Conservation (phyloP, 208 protist species). For the Porcisia hertigi region DNA sequence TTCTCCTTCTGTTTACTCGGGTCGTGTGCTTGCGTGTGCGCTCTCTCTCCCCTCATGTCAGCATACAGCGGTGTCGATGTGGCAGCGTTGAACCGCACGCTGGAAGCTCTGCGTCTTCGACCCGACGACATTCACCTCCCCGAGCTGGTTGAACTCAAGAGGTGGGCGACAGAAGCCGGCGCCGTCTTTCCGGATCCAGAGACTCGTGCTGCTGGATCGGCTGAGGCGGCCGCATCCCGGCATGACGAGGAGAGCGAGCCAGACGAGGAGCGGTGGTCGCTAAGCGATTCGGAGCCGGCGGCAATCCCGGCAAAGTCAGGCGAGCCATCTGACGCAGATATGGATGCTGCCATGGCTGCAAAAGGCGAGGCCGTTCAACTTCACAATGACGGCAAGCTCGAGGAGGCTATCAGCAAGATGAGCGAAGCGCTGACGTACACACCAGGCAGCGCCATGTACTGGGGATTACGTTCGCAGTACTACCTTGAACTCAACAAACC, state of each 20-base stretch:
- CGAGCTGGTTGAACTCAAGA: slow-evolving; percentile 39
- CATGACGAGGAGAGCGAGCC: slow-evolving; percentile 41
- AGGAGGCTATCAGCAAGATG: slow-evolving; percentile 62
- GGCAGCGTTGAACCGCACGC: slow-evolving; percentile 39
- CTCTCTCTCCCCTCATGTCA: slow-evolving; percentile 25
- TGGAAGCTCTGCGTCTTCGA: slow-evolving; percentile 31
- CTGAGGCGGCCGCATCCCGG: background rate
- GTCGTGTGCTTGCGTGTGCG: too few species aligned
- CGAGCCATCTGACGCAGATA: slow-evolving; percentile 54
- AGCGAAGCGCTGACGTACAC: slow-evolving; percentile 56
- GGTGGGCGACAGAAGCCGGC: slow-evolving; percentile 37
- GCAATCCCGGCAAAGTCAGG: slow-evolving; percentile 27
- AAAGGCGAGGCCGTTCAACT: slow-evolving; percentile 66
- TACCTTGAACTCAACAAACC: slow-evolving; percentile 54
- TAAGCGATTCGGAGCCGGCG: slow-evolving; percentile 34
- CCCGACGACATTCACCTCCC: slow-evolving; percentile 48
- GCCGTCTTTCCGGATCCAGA: slow-evolving; percentile 34
- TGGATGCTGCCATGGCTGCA: slow-evolving; percentile 56
- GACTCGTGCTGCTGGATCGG: background rate
- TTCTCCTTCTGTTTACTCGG: too few species aligned
- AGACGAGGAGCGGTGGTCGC: slow-evolving; percentile 57
- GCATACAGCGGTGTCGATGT: slow-evolving; percentile 32
- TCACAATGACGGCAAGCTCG: slow-evolving; percentile 42
- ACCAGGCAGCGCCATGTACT: slow-evolving; percentile 78
- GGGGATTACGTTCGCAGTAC: slow-evolving; percentile 65